Base-by-base conservation (phyloP, 441 rosid species). In the Rhodomyrtus psidioides region DNA sequence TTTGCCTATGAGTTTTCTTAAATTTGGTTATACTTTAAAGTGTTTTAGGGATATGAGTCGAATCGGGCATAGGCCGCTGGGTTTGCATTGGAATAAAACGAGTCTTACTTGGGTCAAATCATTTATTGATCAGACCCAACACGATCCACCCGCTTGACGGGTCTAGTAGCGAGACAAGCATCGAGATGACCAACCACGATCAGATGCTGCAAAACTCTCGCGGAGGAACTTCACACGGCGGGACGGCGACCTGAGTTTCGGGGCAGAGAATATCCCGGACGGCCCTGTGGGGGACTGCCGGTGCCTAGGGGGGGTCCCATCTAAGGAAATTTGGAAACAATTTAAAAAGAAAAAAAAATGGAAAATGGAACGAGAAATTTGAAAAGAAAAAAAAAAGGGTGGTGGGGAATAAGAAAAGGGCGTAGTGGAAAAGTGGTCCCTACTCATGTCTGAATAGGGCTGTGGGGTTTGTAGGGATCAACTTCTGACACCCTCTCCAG, bases 401-500 rank as follows among this genome's bases (percentile, higher is more conserved):
- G 34, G 34, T 34, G 13, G 34, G 53, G 59, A 24, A 24, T 55
- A 70, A 27, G 13, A 27, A 51, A 34, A 28, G 76, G 76, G 82
- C 8, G 19, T 26, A 39, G 21, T 62, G 49, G 86, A 21, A 24
- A 34, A 70, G 49, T 85, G 92, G 93, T 85, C 92, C 91, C 88
- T 86, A 59, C 86, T 39, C 79, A 34, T 21, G 6, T 26, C 57
- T 21, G 8, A 17, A 85, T 55, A 84, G 87, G 58, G 34, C 21
- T 89, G 94, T 88, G 92, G 92, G 92, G 92, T 86, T 89, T 88
- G 88, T 87, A 86, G 92, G 91, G 91, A 91, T 91, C 95, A 93
- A 28, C 8, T 53, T 51, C 42, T 42, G 57, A 53, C 55, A 51
- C 55, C n/a, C 6, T 1, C 26, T 27, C 10, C 79, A 39, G 79